These are phyloP conservation scores for Pulveroboletus frians DNA, from an alignment of 768 basidiomycete species.

Conservation along the genomic window DNA sequence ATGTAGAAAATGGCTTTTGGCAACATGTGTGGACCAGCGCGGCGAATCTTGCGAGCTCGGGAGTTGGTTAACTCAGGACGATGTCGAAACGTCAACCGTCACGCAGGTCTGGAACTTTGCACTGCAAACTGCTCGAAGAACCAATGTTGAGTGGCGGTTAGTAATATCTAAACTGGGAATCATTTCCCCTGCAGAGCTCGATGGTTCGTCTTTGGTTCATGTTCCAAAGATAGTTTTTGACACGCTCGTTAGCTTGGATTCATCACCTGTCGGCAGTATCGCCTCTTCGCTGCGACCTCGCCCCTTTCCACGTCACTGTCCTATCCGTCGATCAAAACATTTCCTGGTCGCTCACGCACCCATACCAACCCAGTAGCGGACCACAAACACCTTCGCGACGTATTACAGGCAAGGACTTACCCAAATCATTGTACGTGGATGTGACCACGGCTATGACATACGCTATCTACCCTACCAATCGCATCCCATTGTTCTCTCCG, in stretches of 20 bases:
- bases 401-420: constrained; percentile 27
- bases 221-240: constrained; percentile 1
- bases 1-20: constrained; percentile 73
- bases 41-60: constrained; percentile 70
- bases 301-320: constrained; percentile 55
- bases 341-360: constrained; percentile 52
- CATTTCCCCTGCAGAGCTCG: constrained; percentile 55
- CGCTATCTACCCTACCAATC: constrained; percentile 40
- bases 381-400: constrained; percentile 28
- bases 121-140: constrained; percentile 52
- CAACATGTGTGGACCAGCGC: constrained; percentile 70
- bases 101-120: constrained; percentile 69
- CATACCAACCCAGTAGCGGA: constrained; percentile 19
- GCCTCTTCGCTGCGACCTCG: constrained; percentile 36
- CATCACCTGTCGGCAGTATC: constrained; percentile 42
- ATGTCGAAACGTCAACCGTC: constrained; percentile 43
- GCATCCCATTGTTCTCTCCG: constrained; percentile 40
- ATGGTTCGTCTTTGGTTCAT: constrained; percentile 44
- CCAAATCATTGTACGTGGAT: constrained; percentile 32
- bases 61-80: constrained; percentile 59
- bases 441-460: constrained; percentile 42
- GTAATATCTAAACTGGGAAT: constrained; percentile 65
- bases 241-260: constrained; percentile 55
- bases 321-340: constrained; percentile 54
- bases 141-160: constrained; percentile 76